A percentile compares a stretch with the other conserved stretches of the same genome.
phyloP scores from a whole-genome alignment of 1,284 basidiomycete genomes.

The Sporisorium sorghi region DNA sequence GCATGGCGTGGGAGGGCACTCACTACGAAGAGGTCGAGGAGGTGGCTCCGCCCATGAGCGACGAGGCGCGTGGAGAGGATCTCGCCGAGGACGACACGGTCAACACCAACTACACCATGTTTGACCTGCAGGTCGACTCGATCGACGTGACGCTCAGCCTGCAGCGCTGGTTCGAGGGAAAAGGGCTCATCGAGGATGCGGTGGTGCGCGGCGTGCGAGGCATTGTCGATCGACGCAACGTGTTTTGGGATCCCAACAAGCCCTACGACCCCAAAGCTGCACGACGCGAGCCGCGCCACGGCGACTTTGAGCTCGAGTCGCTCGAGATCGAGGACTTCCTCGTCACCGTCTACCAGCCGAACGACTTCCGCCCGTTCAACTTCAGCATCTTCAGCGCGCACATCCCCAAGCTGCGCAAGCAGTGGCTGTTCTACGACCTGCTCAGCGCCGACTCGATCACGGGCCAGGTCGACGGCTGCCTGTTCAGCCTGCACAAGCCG shows the following conservation, averaged over 20 bases:
- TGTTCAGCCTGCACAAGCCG: constrained; percentile 95
- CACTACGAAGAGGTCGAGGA: constrained; percentile 63
- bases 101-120: constrained; percentile 68
- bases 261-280: constrained; percentile 82
- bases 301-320: constrained; percentile 92
- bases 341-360: constrained; percentile 93
- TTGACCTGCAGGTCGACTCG: constrained; percentile 75
- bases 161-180: constrained; percentile 92
- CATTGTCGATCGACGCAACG: constrained; percentile 88
- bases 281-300: constrained; percentile 78
- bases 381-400: constrained; percentile 96
- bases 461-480: constrained; percentile 96
- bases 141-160: constrained; percentile 96
- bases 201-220: constrained; percentile 93
- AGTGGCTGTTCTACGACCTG: constrained; percentile 92
- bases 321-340: constrained; percentile 91
- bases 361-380: constrained; percentile 86
- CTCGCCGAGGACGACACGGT: constrained; percentile 49
- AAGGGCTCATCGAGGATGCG: constrained; percentile 89
- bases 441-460: constrained; percentile 89
- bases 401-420: constrained; percentile 84
- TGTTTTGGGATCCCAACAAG: constrained; percentile 85
- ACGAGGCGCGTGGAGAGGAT: constrained; percentile 57
- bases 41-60: constrained; percentile 60
- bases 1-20: constrained; percentile 66